Conservation (phyloP, 257 asterid genomes). For the Fraxinus anomala region DNA sequence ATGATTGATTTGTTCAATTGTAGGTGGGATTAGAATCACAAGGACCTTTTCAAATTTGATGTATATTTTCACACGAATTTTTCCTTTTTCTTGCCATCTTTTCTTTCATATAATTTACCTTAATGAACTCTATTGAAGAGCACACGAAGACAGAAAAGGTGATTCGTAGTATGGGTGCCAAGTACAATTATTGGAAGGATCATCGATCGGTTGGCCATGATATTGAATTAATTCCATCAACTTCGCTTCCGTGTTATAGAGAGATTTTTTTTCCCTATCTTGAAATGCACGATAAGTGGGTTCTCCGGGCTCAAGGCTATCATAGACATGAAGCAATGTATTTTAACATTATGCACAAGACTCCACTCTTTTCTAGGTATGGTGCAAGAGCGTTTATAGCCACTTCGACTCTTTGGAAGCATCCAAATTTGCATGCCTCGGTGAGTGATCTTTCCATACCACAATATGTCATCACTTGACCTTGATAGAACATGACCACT, state of each 20-base stretch:
- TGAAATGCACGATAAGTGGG: background rate
- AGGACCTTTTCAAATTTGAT: no score
- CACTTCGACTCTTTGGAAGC: background rate
- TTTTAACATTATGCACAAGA: background rate
- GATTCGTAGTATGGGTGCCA: background rate
- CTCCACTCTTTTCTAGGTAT: conserved; percentile 4
- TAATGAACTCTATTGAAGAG: background rate
- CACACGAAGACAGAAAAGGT: background rate
- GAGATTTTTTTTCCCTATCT: background rate
- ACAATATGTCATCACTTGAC: no score
- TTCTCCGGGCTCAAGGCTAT: background rate
- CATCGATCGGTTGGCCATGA: background rate
- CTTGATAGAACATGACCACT: no score
- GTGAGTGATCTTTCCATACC: no score
- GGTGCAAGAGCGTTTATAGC: background rate
- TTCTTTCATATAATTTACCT: no score
- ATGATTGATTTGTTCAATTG: no score
- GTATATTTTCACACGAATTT: no score
- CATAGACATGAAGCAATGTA: background rate
- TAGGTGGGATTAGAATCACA: no score
- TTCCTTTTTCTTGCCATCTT: no score
- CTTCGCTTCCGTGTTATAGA: background rate
- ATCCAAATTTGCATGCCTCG: background rate
- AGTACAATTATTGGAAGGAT: background rate
- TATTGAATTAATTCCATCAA: background rate